Evolutionary conservation across 2,329 filamentous ascomycete genomes (phyloP).

Genomic region (Herpotrichia juniperi): DNA sequence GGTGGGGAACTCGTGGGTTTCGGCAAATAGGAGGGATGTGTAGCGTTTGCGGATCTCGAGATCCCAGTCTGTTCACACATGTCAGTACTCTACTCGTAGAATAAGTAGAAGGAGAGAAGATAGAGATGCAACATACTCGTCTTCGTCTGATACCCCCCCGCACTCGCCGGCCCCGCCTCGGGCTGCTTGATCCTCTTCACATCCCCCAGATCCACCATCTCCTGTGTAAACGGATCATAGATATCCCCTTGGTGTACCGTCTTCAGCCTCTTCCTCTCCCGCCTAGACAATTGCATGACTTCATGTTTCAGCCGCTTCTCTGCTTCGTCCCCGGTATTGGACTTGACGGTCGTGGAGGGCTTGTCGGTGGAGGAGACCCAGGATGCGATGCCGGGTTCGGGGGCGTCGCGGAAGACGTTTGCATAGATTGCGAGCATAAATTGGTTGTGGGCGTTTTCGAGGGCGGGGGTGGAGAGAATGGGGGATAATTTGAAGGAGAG

Average conservation of each 20-base stretch:
- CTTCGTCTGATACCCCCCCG: constrained; percentile 76
- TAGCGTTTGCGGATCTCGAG: constrained; percentile 70
- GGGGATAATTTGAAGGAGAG: constrained; percentile 62
- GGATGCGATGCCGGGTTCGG: constrained; percentile 66
- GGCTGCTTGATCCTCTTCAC: constrained; percentile 53
- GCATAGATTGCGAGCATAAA: constrained; percentile 64
- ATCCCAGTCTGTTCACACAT: constrained; percentile 59
- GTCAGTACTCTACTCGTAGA: neutral
- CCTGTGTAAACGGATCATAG: constrained; percentile 21
- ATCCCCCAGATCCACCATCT: constrained; percentile 44
- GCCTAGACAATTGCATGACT: constrained; percentile 66
- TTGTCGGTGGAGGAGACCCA: constrained; percentile 77
- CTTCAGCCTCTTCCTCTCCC: constrained; percentile 66
- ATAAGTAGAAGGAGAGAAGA: neutral
- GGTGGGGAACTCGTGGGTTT: constrained; percentile 69
- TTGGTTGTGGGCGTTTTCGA: constrained; percentile 66
- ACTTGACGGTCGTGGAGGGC: constrained; percentile 69
- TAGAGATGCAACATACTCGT: constrained; percentile 65
- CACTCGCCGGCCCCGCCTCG: constrained; percentile 68
- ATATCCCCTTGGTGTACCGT: constrained; percentile 53
- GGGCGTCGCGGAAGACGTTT: constrained; percentile 65
- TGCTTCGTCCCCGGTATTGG: constrained; percentile 62
- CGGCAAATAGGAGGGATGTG: constrained; percentile 64
- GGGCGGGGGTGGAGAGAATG: constrained; percentile 60
- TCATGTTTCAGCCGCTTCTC: constrained; percentile 69